These are phyloP conservation scores for Neurospora pannonica DNA, from an alignment of 495 filamentous ascomycete species.

Conservation along the genomic window DNA sequence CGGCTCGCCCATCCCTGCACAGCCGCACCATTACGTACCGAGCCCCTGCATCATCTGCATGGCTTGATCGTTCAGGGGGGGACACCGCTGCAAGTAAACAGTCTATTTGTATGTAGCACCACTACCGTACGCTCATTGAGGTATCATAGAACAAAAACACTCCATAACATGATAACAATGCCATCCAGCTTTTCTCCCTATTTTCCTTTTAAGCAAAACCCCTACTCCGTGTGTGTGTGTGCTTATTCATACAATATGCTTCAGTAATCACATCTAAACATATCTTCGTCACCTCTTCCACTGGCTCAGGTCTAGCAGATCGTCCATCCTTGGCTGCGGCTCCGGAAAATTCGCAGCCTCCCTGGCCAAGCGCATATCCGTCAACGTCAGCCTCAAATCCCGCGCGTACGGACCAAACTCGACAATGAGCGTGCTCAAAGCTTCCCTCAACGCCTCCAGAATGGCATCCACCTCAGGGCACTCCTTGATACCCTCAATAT, in stretches of 20 bases:
- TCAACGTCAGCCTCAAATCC: conserved; percentile 52
- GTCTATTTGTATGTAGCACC: neutral
- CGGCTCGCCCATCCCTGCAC: neutral
- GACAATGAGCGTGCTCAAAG: conserved; percentile 50
- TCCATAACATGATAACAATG: neutral
- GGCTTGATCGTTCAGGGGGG: neutral
- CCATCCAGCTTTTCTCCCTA: neutral
- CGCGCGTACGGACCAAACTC: conserved; percentile 62
- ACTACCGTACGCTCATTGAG: neutral
- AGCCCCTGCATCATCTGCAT: neutral
- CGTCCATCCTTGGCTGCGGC: neutral
- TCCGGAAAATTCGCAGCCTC: conserved; percentile 40
- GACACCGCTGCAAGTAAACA: neutral
- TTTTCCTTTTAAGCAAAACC: neutral
- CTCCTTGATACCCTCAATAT: conserved; percentile 43
- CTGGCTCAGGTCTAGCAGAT: neutral
- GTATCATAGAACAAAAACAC: neutral
- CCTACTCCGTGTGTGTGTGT: neutral
- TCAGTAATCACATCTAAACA: neutral
- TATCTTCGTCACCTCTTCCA: neutral
- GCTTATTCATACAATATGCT: neutral
- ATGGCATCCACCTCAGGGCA: conserved; percentile 56
- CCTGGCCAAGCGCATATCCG: conserved; percentile 60
- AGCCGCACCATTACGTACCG: neutral
- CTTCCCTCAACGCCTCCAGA: conserved; percentile 45